Percentiles rank a stretch among this genome's conserved stretches.
These are phyloP conservation scores for Diutina catenulata DNA, from an alignment of 1,139 yeast genomes.

Conservation along the genomic window DNA sequence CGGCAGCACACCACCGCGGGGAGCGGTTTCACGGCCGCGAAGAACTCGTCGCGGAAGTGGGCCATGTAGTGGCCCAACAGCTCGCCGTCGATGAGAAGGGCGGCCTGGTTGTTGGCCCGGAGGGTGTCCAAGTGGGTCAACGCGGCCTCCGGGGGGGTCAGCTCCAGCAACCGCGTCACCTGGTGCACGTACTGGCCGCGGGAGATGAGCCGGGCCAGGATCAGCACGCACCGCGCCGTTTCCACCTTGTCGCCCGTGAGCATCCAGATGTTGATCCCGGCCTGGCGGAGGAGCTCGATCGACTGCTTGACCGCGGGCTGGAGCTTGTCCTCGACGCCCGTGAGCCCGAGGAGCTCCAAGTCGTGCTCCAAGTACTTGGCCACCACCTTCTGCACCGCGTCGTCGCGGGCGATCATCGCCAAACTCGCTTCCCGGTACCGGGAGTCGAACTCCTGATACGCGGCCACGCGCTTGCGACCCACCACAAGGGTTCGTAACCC, in stretches of 20 bases:
- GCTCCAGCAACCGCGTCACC: slow-evolving; percentile 42
- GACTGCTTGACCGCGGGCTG: slow-evolving; percentile 88
- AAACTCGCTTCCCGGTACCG: slow-evolving; percentile 65
- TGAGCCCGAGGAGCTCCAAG: slow-evolving; percentile 77
- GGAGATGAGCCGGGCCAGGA: slow-evolving; percentile 82
- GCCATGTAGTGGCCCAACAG: slow-evolving; percentile 63
- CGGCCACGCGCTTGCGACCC: slow-evolving; percentile 61
- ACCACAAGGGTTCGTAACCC: slow-evolving; percentile 92
- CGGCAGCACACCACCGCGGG: slow-evolving; percentile 97
- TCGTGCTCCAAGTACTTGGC: slow-evolving; percentile 66
- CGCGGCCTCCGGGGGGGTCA: slow-evolving; percentile 49
- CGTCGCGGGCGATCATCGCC: slow-evolving; percentile 71
- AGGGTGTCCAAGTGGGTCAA: slow-evolving; percentile 64
- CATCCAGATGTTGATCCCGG: slow-evolving; percentile 98
- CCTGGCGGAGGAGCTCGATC: slow-evolving; percentile 84
- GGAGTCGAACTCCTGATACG: slow-evolving; percentile 42
- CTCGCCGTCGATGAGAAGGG: slow-evolving; percentile 89
- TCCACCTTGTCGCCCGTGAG: slow-evolving; percentile 97
- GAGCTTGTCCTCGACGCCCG: slow-evolving; percentile 95
- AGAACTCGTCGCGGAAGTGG: slow-evolving; percentile 57
- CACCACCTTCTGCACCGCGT: slow-evolving; percentile 56
- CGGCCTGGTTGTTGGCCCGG: slow-evolving; percentile 53
- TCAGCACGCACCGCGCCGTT: slow-evolving; percentile 94
- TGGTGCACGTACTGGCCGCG: slow-evolving; percentile 92
- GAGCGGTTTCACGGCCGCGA: slow-evolving; percentile 58